Evolutionary conservation across 768 basidiomycete genomes (phyloP).

Genomic region (Boletus reticuloceps): DNA sequence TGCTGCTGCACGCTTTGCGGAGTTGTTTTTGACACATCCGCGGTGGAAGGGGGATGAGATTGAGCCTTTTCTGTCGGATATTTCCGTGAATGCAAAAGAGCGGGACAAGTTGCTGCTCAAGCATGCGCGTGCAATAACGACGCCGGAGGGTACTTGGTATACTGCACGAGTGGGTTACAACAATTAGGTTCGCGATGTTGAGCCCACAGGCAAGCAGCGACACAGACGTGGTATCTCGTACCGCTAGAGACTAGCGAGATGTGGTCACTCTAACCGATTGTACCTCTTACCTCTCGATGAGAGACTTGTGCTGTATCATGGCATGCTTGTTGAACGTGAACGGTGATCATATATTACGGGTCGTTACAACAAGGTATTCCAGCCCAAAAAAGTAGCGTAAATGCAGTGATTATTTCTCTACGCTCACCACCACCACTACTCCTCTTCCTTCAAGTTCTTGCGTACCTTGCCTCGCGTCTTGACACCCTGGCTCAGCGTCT

Average conservation of each 20-base stretch:
- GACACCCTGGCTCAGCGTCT: constrained; percentile 33
- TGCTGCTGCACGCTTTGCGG: constrained; percentile 77
- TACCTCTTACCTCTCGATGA: too few species aligned
- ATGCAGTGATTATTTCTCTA: background rate
- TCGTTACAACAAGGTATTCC: background rate
- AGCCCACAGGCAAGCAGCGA: too few species aligned
- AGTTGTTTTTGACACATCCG: constrained; percentile 79
- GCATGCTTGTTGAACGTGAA: background rate
- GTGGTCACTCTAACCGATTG: too few species aligned
- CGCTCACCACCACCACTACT: background rate
- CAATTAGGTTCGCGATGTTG: constrained; percentile 29
- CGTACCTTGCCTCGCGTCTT: constrained; percentile 43
- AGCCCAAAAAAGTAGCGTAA: background rate
- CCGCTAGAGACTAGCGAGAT: too few species aligned
- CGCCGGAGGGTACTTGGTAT: constrained; percentile 68
- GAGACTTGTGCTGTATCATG: background rate
- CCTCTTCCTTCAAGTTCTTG: constrained; percentile 12
- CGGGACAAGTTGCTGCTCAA: constrained; percentile 86
- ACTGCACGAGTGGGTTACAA: constrained; percentile 65
- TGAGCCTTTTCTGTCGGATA: constrained; percentile 74
- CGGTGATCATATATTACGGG: background rate
- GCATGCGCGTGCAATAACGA: constrained; percentile 76
- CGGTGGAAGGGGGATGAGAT: constrained; percentile 83
- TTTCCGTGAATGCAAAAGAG: constrained; percentile 82
- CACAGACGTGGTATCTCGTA: too few species aligned